Percentiles rank a stretch among this genome's conserved stretches.
Conservation (phyloP, 805 yeast species). For the Yarrowia bubula region DNA sequence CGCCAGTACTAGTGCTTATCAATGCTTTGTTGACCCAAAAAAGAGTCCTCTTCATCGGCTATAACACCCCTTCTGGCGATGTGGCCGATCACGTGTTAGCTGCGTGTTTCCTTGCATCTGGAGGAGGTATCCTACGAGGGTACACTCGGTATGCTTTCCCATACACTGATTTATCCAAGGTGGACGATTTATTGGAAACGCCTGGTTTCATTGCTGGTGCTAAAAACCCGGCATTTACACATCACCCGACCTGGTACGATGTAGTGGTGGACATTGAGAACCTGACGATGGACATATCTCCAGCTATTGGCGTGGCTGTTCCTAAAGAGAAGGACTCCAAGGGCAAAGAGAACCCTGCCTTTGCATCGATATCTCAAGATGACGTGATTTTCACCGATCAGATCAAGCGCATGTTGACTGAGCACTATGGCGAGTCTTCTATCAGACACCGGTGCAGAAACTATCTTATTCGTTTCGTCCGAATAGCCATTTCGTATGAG, state of each 20-base stretch:
- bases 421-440: slow-evolving; percentile 36
- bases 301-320: slow-evolving; percentile 31
- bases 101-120: slow-evolving; percentile 50
- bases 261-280: slow-evolving; percentile 53
- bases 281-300: slow-evolving; percentile 39
- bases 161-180: slow-evolving; percentile 54
- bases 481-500: slow-evolving; percentile 36
- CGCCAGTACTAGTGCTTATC: slow-evolving; percentile 51
- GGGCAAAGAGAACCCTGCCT: neutral
- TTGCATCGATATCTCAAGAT: neutral
- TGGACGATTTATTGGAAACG: slow-evolving; percentile 49
- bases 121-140: slow-evolving; percentile 51
- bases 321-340: slow-evolving; percentile 10
- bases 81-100: slow-evolving; percentile 53
- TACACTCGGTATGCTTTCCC: slow-evolving; percentile 52
- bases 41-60: slow-evolving; percentile 49
- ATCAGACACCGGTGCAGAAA: slow-evolving; percentile 36
- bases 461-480: slow-evolving; percentile 35
- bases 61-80: slow-evolving; percentile 50
- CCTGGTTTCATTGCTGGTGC: slow-evolving; percentile 58
- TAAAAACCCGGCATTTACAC: slow-evolving; percentile 57
- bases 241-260: slow-evolving; percentile 57
- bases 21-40: slow-evolving; percentile 55
- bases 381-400: slow-evolving; percentile 37
- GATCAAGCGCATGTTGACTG: slow-evolving; percentile 34